Evolutionary conservation across 1,284 basidiomycete species (phyloP), one percentile per base, ranked within the genome.

Genomic region (Apiotrichum siamense): DNA sequence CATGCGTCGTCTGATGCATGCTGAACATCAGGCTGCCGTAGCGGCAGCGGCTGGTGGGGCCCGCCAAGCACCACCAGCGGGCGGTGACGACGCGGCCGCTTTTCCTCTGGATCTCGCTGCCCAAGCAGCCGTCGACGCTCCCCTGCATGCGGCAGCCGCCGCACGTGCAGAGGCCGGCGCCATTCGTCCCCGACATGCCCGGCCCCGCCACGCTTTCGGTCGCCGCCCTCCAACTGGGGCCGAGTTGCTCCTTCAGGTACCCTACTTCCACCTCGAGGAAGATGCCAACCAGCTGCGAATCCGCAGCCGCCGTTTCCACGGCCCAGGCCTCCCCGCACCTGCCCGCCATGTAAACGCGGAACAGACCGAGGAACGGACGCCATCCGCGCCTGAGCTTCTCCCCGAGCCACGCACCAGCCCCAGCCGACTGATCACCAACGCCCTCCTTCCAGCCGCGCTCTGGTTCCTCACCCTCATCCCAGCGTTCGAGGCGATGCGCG

Each of bases 391-490:
- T 5, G 36, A 42, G 2, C 51, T 57, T 13, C 47, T 43, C 21
- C 48, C 31, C 18, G 39, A 38, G 5, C 50, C 52, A 7, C 39
- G 35, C 18, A 23, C 49, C 7, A 41, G 31, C n/a, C 57, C 51
- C 6, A 13, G 21, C 10, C 32, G 53, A 29, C 27, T 61, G 40
- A 36, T 54, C 15, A 71, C 67, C 1, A 65, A 65, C 39, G 20
- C 70, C 21, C 23, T 69, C 7, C 54, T 73, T n/a, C 69, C 68
- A 20, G 35, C 71, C 13, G 44, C 50, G 23, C 46, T 73, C 21
- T 73, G 69, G 69, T 60, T 71, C 42, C 44, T 70, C 27, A 71
- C 70, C 0, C 59, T 73, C 18, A 57, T 73, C 5, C 70, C 70
- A 1, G 63, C 58, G 12, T 68, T 63, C 51, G 70, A 73, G 52